A percentile compares a stretch with the other conserved stretches of the same genome.
Evolutionary conservation across 192 early-diverging fungal species (phyloP).

Genomic region (Obelidium mucronatum): DNA sequence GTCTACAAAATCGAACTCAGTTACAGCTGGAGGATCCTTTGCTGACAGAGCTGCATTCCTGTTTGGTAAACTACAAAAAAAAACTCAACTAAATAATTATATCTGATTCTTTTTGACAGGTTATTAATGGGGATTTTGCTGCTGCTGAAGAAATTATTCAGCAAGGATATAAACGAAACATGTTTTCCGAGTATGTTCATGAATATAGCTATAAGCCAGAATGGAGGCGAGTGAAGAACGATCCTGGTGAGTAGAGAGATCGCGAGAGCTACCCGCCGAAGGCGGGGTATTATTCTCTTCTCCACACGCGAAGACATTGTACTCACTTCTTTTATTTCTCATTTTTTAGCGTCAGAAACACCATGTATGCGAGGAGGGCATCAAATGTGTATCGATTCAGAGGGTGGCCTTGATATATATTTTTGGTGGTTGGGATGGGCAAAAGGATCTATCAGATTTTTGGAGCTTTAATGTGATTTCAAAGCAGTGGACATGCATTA

Average conservation of each 20-base stretch:
- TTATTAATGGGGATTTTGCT: constrained; percentile 74
- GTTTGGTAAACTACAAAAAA: constrained; percentile 39
- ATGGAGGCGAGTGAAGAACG: constrained; percentile 66
- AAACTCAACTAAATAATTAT: constrained; percentile 1
- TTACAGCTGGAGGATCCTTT: constrained; percentile 81
- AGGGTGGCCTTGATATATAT: constrained; percentile 77
- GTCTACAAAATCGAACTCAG: constrained; percentile 67
- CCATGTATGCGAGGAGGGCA: constrained; percentile 85
- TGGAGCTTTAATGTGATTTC: constrained; percentile 77
- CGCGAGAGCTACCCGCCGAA: neutral
- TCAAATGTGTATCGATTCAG: constrained; percentile 93
- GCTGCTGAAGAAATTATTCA: constrained; percentile 75
- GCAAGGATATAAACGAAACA: constrained; percentile 63
- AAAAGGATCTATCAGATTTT: constrained; percentile 85
- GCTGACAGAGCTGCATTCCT: constrained; percentile 74
- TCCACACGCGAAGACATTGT: neutral
- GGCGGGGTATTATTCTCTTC: neutral
- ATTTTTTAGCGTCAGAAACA: constrained; percentile 21
- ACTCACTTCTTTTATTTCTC: constrained; percentile 11
- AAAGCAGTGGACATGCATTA: constrained; percentile 78
- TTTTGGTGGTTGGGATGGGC: constrained; percentile 96
- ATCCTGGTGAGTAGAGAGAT: constrained; percentile 37
- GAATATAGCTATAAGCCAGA: constrained; percentile 72
- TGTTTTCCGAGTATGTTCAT: constrained; percentile 78
- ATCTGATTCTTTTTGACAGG: constrained; percentile 26